Evolutionary conservation across 306 rosid genomes (phyloP), one percentile per base, ranked within the genome.

Genomic region (Pyrus pyrifolia): DNA sequence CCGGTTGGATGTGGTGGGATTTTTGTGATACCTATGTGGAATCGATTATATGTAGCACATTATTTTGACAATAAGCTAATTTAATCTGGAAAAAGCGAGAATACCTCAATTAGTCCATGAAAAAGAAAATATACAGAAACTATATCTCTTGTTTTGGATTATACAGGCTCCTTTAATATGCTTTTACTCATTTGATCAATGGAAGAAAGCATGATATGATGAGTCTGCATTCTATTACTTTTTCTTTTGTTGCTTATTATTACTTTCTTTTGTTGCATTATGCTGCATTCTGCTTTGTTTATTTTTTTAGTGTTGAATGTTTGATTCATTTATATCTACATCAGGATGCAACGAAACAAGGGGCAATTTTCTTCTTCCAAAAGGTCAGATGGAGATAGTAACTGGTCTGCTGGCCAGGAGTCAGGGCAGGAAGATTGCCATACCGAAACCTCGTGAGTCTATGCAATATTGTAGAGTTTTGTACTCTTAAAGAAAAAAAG

Each of bases 311-410:
- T 10, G 81, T 68, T 79, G 60, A 58, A 74, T 81, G 27, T 45
- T 69, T 80, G 78, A 70, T 74, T 67, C 70, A 58, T 78, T 53
- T 68, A 62, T 51, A 27, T 68, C 38, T 27, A 65, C 81, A 68
- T 59, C 85, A 94, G 98, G 93, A 94, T 94, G 98, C 95, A 91
- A 72, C 98, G 98, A 61, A 94, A 87, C 79, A 94, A 94, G 87
- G 98, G 98, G 31, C 98, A 94, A 60, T 94, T 94, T 86, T 87
- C 97, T 80, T 94, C 97, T 63, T 22, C 97, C 40, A 94, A 90
- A 88, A 91, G 84, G 85, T 83, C 91, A 73, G 97, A 94, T 60
- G 97, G 98, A 86, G 74, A 82, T 42, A 87, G 79, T 71, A 78
- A 90, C 78, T 89, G 87, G 86, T 91, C 83, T 59, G 21, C 82